A percentile compares a stretch with the other conserved stretches of the same genome.
Evolutionary conservation across 1,284 basidiomycete species (phyloP).

Genomic region (Mycena sp.): DNA sequence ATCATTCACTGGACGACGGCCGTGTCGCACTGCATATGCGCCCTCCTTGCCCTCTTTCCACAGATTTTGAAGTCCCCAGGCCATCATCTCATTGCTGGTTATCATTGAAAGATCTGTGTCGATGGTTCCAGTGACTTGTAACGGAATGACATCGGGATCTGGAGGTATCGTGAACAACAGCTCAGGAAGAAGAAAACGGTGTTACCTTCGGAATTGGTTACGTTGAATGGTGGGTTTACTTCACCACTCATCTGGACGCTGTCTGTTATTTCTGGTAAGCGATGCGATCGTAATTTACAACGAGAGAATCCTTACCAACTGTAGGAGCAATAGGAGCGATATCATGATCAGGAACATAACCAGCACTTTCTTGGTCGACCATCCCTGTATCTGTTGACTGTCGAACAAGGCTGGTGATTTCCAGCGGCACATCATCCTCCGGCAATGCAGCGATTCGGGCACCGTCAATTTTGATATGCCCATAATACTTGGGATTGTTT

Average conservation of each 20-base stretch:
- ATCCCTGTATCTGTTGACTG: slow-evolving; percentile 36
- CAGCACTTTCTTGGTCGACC: slow-evolving; percentile 5
- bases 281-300: too few species aligned
- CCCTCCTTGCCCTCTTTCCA: slow-evolving; percentile 28
- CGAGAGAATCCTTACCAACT: too few species aligned
- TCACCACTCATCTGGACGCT: too few species aligned
- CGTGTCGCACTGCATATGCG: slow-evolving; percentile 18
- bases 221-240: too few species aligned
- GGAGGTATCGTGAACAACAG: too few species aligned
- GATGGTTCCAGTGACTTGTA: slow-evolving; percentile 30
- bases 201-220: slow-evolving; percentile 1
- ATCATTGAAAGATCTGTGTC: slow-evolving; percentile 30
- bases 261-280: too few species aligned
- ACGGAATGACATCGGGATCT: slow-evolving; percentile 28
- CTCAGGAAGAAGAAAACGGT: not conserved
- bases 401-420: slow-evolving; percentile 34
- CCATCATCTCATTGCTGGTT: slow-evolving; percentile 17
- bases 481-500: slow-evolving; percentile 45
- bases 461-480: slow-evolving; percentile 39
- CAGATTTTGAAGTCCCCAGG: slow-evolving; percentile 24
- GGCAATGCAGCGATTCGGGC: slow-evolving; percentile 37
- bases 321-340: not conserved
- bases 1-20: slow-evolving; percentile 14
- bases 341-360: slow-evolving; percentile 7
- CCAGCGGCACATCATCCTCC: slow-evolving; percentile 43